Percentiles rank a stretch among this genome's conserved stretches.
Conservation (phyloP, 208 protist species). For the Trichomonas vaginalis region DNA sequence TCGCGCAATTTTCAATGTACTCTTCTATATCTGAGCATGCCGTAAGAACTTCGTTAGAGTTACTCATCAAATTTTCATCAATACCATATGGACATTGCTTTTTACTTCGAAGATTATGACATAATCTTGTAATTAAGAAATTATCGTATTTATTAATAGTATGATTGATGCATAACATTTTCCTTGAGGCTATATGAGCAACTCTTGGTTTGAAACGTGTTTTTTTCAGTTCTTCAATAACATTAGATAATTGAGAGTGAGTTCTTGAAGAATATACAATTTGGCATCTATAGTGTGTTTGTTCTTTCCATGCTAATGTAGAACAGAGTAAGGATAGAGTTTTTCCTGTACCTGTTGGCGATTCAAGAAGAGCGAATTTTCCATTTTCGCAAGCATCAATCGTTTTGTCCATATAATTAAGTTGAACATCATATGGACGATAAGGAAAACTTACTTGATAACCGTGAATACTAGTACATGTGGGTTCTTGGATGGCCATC, state of each 20-base stretch:
- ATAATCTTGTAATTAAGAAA: background rate
- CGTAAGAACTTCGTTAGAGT: background rate
- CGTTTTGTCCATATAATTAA: background rate
- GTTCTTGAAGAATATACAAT: constrained; percentile 13
- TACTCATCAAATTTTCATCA: background rate
- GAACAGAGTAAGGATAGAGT: constrained; percentile 7
- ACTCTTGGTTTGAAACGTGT: background rate
- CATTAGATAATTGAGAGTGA: constrained; percentile 17
- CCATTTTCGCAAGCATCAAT: background rate
- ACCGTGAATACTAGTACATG: background rate
- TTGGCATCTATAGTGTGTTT: background rate
- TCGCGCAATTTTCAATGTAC: background rate
- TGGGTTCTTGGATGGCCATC: background rate
- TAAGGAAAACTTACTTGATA: background rate
- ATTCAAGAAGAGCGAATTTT: background rate
- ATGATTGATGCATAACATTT: background rate
- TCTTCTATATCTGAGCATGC: background rate
- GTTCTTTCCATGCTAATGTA: background rate
- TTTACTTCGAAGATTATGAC: background rate
- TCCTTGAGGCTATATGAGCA: background rate
- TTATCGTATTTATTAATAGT: background rate
- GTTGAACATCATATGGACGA: background rate
- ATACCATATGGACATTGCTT: background rate
- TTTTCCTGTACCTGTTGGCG: constrained; percentile 17
- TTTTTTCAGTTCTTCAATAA: constrained; percentile 16